These are phyloP conservation scores for Penicillium sp. DNA, from an alignment of 2,329 filamentous ascomycete genomes.

Conservation along the genomic window DNA sequence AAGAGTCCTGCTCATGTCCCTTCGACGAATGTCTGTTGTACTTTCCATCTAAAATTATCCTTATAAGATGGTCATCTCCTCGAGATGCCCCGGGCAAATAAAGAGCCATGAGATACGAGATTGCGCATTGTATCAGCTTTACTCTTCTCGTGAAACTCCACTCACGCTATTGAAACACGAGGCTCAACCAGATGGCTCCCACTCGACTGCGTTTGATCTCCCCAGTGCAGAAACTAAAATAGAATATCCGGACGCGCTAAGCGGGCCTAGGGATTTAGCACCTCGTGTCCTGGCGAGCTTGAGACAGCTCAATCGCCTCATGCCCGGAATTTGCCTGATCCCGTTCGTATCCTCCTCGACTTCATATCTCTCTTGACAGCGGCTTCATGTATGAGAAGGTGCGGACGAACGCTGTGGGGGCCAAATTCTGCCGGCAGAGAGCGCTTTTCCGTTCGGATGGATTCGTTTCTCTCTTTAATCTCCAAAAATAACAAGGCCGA, in stretches of 20 bases:
- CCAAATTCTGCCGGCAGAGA: neutral
- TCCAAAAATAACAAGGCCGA: slow-evolving; percentile 16
- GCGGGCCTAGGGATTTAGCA: slow-evolving; percentile 4
- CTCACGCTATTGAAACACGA: slow-evolving; percentile 15
- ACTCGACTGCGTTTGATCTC: slow-evolving; percentile 10
- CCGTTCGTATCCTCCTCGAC: slow-evolving; percentile 8
- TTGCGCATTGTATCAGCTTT: neutral
- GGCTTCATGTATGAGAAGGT: slow-evolving; percentile 7
- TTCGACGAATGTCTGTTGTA: neutral
- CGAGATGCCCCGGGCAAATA: neutral
- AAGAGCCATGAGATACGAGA: slow-evolving; percentile 11
- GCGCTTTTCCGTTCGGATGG: neutral
- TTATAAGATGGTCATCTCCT: neutral
- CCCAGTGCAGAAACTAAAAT: slow-evolving; percentile 16
- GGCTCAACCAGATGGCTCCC: slow-evolving; percentile 10
- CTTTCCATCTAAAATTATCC: slow-evolving; percentile 11
- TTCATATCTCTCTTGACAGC: slow-evolving; percentile 3
- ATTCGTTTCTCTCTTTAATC: neutral
- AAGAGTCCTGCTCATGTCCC: neutral
- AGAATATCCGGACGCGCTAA: slow-evolving; percentile 12
- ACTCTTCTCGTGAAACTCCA: slow-evolving; percentile 15
- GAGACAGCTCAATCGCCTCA: slow-evolving; percentile 8
- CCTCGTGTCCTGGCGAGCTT: slow-evolving; percentile 12
- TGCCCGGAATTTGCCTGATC: neutral
- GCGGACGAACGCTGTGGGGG: slow-evolving; percentile 12